A percentile compares a stretch with the other conserved stretches of the same genome.
Evolutionary conservation across 495 filamentous ascomycete species (phyloP).

Genomic region (Elaphomyces granulatus): DNA sequence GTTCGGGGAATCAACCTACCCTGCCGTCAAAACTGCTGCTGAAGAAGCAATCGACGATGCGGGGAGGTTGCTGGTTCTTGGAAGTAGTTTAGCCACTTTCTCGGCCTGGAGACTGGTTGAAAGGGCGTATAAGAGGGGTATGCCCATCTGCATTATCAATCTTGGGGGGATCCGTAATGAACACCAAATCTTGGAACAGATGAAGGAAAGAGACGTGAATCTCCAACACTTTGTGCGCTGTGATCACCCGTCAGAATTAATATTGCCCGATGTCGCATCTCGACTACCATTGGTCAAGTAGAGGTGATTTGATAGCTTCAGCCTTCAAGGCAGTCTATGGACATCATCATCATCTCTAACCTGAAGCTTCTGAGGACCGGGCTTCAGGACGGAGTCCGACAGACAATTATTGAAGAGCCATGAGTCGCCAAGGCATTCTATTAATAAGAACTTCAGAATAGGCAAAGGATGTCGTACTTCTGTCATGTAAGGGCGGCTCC

Average conservation of each 20-base stretch:
- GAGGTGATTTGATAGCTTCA: no score
- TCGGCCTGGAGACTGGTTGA: slow-evolving; percentile 86
- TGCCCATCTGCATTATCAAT: slow-evolving; percentile 76
- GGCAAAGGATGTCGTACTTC: no score
- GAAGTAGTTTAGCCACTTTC: slow-evolving; percentile 84
- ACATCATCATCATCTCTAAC: no score
- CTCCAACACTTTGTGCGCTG: slow-evolving; percentile 21
- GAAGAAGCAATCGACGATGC: slow-evolving; percentile 68
- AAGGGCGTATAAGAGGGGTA: slow-evolving; percentile 62
- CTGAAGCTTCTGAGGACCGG: no score
- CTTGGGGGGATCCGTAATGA: slow-evolving; percentile 75
- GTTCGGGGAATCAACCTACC: slow-evolving; percentile 82
- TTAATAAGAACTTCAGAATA: no score
- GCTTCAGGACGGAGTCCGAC: no score
- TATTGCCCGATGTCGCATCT: slow-evolving; percentile 24
- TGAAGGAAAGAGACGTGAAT: slow-evolving; percentile 5
- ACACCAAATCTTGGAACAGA: slow-evolving; percentile 45
- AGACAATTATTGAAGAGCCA: no score
- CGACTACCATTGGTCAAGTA: slow-evolving; percentile 11
- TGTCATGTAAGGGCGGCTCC: no score
- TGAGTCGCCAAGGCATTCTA: no score
- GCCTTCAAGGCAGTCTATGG: no score
- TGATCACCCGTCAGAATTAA: slow-evolving; percentile 22
- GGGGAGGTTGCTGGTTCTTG: slow-evolving; percentile 59
- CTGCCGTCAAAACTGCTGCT: slow-evolving; percentile 53